Evolutionary conservation across 108 stramenopile genomes (phyloP), one percentile per base, ranked within the genome.

Genomic region (Fragilariopsis cylindrus): DNA sequence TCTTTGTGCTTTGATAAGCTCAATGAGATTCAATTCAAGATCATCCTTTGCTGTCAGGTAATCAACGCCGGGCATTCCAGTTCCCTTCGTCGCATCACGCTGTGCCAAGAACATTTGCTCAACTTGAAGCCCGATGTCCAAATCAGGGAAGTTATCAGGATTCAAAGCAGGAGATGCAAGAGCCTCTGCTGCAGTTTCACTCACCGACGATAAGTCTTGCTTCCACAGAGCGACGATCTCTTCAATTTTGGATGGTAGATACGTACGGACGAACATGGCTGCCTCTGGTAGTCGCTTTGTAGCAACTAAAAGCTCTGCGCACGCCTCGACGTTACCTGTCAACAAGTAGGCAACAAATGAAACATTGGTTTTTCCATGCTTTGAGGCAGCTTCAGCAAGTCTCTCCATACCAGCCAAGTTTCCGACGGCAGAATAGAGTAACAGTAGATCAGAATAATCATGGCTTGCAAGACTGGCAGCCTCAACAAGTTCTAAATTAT

Each of bases 231-330:
- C 84, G 3, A 99, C 96, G 65, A 96, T 87, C 62, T 93, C 88
- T 6, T 96, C 85, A 68, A 98, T 87, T 41, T 89, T 81, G 5
- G 96, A 97, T 12, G 99, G 99, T 46, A 97, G 80, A 79, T 98
- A 99, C 7, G 98, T 98, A 50, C 99, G 93, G 40, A 96, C 97
- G 80, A 99, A 93, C 85, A 99, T 93, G 11, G 98, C 98, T 50
- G 99, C 98, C 78, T 99, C 98, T 0, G 99, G 98, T n/a, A 97
- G 73, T 43, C 99, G 86, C 50, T 94, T 93, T 41, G 95, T 93
- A 15, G 84, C 64, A 30, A 96, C 76, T 40, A 99, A 89, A 49
- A 99, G 82, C 56, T 97, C 85, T 52, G 96, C 85, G 82, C 97
- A 98, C 6, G 91, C 93, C 78, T 98, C 97, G 45, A 98, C 91